A percentile compares a stretch with the other conserved stretches of the same genome.
These are phyloP conservation scores for Mycena rosella DNA, from an alignment of 768 basidiomycete species.

Conservation along the genomic window DNA sequence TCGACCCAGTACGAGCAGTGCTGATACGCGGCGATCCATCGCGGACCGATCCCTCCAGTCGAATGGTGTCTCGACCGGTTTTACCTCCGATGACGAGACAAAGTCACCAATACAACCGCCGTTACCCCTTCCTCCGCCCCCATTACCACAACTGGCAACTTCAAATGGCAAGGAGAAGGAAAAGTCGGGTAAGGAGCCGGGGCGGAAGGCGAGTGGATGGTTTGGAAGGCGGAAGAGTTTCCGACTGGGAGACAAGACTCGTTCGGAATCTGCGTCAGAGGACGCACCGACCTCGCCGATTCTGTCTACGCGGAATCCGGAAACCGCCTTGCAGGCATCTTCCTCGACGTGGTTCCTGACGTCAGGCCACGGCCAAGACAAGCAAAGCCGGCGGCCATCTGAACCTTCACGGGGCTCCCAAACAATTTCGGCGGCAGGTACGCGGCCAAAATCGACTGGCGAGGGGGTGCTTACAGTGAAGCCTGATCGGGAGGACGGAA, in stretches of 20 bases:
- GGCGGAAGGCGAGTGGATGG: constrained; percentile 61
- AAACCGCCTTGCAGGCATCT: constrained; percentile 34
- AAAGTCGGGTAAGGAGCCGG: constrained; percentile 44
- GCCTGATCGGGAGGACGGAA: constrained; percentile 34
- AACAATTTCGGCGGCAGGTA: constrained; percentile 26
- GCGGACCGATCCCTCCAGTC: constrained; percentile 45
- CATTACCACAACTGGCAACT: constrained; percentile 37
- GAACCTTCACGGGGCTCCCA: constrained; percentile 34
- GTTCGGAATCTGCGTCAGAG: constrained; percentile 32
- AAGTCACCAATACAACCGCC: constrained; percentile 22
- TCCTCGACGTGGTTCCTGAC: constrained; percentile 37
- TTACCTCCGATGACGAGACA: constrained; percentile 28
- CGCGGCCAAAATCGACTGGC: constrained; percentile 37
- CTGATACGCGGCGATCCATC: constrained; percentile 44
- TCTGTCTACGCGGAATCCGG: constrained; percentile 22
- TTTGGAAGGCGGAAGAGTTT: constrained; percentile 67
- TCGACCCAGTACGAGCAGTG: constrained; percentile 32
- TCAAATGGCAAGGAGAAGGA: constrained; percentile 51
- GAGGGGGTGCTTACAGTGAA: constrained; percentile 28
- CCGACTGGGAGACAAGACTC: constrained; percentile 50
- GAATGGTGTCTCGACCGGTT: constrained; percentile 22
- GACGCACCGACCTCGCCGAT: constrained; percentile 31
- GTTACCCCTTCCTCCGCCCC: constrained; percentile 42
- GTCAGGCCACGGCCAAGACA: constrained; percentile 33
- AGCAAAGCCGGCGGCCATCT: constrained; percentile 41